Conservation (phyloP, 306 rosid genomes). For the Aeschynomene evenia region DNA sequence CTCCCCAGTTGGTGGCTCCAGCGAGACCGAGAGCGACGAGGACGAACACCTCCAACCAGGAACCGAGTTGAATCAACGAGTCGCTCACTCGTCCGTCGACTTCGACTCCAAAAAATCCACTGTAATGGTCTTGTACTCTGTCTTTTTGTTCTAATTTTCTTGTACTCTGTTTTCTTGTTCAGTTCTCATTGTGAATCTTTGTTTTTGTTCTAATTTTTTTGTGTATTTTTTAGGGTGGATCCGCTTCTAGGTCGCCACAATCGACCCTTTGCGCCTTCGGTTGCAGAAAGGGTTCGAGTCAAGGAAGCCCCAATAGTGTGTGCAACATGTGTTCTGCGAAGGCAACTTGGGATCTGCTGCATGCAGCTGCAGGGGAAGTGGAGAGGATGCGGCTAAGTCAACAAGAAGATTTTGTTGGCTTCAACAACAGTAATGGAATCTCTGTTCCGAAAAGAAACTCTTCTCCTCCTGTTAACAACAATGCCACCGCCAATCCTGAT, state of each 20-base stretch:
- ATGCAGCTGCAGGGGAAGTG: conserved; percentile 84
- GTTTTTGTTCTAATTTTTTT: not conserved
- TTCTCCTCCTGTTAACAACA: conserved; percentile 22
- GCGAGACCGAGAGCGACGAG: conserved; percentile 79
- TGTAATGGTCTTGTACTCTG: conserved; percentile 26
- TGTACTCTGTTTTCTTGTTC: not conserved
- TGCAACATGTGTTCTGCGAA: conserved; percentile 40
- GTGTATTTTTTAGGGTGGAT: conserved; percentile 37
- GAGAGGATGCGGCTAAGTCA: conserved; percentile 62
- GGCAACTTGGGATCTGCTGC: conserved; percentile 73
- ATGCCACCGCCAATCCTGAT: conserved; percentile 19
- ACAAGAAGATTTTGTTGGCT: too few relatives aligned
- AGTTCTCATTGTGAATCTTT: not conserved
- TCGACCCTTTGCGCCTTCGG: conserved; percentile 59
- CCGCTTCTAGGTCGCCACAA: conserved; percentile 65
- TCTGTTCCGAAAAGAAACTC: conserved; percentile 35
- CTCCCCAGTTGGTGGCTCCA: conserved; percentile 58
- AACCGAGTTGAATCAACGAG: conserved; percentile 54
- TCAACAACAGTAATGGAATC: conserved; percentile 12
- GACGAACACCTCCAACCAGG: conserved; percentile 56
- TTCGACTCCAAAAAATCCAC: conserved; percentile 27
- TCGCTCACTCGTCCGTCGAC: conserved; percentile 50
- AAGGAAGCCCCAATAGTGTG: conserved; percentile 58
- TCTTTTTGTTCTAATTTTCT: too few relatives aligned
- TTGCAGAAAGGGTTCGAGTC: conserved; percentile 50